Evolutionary conservation across 768 basidiomycete genomes (phyloP), one percentile per base, ranked within the genome.

Genomic region (Lyophyllum decastes): DNA sequence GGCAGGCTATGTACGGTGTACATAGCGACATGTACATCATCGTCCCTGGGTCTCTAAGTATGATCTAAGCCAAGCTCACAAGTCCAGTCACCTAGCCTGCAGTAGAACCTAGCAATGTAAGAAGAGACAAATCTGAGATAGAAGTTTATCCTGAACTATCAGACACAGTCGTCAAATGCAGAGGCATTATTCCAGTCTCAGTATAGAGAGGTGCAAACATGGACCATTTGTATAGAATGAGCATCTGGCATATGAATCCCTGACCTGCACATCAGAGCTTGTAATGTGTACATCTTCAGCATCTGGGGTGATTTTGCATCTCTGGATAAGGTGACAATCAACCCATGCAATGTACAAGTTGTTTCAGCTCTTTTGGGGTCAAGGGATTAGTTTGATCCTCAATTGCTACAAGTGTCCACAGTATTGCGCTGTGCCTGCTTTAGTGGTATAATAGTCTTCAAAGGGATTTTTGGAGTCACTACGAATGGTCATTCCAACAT

Each of bases 311-410:
- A 70, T 49, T 45, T 70, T 64, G 24, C 64, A 64, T 2, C 67
- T 66, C 11, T 61, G 64, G 0, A 52, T 66, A 1, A 70, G 64
- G 47, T 67, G 69, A 8, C 66, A 65, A 51, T 70, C 66, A 0
- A 70, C 55, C 0, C 60, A 52, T 0, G 58, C 65, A 58, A 60
- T 67, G 51, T 66, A 68, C 4, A 70, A n/a, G 47, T 49, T 59
- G 56, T 10, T 52, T 52, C 10, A 55, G 54, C 19, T 65, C 60
- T 48, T 43, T 40, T 7, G 67, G 61, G 3, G 63, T 49, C 4
- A 71, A 11, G 7, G 41, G 35, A 1, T 65, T 66, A 24, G 61
- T 55, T 25, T 54, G 47, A 11, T 54, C 54, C 40, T 65, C 59
- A 17, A 67, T 48, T 2, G 55, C 60, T 2, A 67, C 40, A 27